phyloP scores from a whole-genome alignment of 192 early-diverging fungal genomes.

The Backusella australiensis region DNA sequence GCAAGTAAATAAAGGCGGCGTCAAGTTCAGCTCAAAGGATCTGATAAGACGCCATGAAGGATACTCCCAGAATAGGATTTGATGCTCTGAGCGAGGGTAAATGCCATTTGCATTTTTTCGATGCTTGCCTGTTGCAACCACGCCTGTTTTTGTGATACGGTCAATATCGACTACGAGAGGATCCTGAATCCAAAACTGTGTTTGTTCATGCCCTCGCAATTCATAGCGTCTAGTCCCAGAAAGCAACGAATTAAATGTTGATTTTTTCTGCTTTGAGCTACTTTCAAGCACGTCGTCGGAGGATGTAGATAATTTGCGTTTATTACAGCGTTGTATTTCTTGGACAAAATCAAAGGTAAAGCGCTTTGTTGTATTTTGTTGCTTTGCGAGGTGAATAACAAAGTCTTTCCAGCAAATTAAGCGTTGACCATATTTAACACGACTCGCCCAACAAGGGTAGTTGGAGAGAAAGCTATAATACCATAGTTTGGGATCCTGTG shows the following conservation, averaged over 20 bases:
- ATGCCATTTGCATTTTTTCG: not conserved
- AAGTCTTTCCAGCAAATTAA: constrained; percentile 31
- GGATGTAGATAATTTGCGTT: not conserved
- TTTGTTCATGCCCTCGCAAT: not conserved
- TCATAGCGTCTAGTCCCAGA: not conserved
- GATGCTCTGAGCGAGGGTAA: constrained; percentile 23
- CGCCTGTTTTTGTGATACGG: constrained; percentile 16
- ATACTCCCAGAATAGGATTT: constrained; percentile 36
- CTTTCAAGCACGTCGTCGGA: not conserved
- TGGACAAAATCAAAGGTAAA: constrained; percentile 16
- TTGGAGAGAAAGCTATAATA: constrained; percentile 17
- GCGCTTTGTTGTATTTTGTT: not conserved
- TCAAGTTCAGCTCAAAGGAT: constrained; percentile 26
- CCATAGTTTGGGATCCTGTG: constrained; percentile 29
- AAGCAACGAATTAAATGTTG: not conserved
- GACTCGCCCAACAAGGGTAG: constrained; percentile 18
- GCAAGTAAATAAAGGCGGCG: constrained; percentile 23
- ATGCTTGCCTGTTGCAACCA: constrained; percentile 37
- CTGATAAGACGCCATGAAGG: constrained; percentile 31
- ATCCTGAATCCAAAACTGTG: constrained; percentile 32
- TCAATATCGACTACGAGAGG: constrained; percentile 34
- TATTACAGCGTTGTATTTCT: not conserved
- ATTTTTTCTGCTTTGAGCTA: not conserved
- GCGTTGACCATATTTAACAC: constrained; percentile 8
- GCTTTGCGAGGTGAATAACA: constrained; percentile 23